phyloP scores from a whole-genome alignment of 768 basidiomycete species.

The Lactarius sp. region DNA sequence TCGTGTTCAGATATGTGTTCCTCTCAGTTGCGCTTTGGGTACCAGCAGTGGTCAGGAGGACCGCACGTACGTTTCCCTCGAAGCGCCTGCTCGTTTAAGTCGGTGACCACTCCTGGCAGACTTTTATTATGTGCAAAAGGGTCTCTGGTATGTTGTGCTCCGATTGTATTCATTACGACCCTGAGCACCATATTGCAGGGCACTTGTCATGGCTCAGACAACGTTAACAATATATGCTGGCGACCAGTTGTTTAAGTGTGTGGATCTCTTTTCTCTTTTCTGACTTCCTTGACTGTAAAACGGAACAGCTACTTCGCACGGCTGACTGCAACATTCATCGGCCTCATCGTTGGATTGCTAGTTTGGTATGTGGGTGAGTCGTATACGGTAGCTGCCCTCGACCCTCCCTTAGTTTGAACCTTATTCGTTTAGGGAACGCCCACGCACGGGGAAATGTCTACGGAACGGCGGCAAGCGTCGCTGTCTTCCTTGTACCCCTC shows the following conservation, averaged over 20 bases:
- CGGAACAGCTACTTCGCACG: slow-evolving; percentile 39
- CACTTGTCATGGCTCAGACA: slow-evolving; percentile 57
- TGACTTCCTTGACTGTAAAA: neutral
- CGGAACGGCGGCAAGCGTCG: slow-evolving; percentile 46
- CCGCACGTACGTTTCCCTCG: slow-evolving; percentile 37
- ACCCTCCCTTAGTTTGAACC: neutral
- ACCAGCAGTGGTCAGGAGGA: slow-evolving; percentile 39
- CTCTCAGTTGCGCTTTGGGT: slow-evolving; percentile 50
- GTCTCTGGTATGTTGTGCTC: slow-evolving; percentile 38
- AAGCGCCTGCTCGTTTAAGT: neutral
- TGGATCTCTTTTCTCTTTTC: neutral
- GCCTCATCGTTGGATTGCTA: slow-evolving; percentile 45
- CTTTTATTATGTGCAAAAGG: slow-evolving; percentile 43
- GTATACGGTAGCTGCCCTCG: neutral
- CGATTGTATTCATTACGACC: neutral
- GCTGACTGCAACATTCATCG: slow-evolving; percentile 42
- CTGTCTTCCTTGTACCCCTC: slow-evolving; percentile 44
- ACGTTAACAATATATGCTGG: slow-evolving; percentile 52
- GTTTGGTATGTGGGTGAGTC: slow-evolving; percentile 45
- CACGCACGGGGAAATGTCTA: slow-evolving; percentile 49
- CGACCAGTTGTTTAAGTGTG: slow-evolving; percentile 51
- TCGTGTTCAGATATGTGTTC: slow-evolving; percentile 47
- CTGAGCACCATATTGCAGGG: slow-evolving; percentile 33
- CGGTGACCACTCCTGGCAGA: slow-evolving; percentile 28
- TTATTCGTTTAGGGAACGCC: slow-evolving; percentile 35